Conservation (phyloP, 306 rosid genomes). For the Boehmeria nivea region DNA sequence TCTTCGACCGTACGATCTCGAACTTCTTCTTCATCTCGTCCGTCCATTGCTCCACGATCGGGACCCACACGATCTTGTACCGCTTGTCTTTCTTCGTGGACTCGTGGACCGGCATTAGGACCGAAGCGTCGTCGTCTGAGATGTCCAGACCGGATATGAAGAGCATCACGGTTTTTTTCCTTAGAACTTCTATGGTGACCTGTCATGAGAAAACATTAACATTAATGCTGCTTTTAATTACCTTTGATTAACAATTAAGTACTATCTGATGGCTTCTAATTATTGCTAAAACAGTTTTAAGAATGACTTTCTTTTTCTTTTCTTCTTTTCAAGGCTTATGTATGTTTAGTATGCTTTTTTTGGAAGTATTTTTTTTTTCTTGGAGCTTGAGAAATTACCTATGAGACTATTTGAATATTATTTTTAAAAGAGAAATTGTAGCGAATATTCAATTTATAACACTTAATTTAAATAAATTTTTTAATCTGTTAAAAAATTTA, state of each 20-base stretch:
- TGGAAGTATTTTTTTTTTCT: no score
- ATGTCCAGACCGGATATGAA: conserved; percentile 52
- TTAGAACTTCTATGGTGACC: conserved; percentile 52
- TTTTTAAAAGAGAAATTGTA: no score
- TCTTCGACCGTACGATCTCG: background rate
- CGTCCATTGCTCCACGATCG: conserved; percentile 20
- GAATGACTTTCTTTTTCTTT: no score
- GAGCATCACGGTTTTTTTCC: conserved; percentile 58
- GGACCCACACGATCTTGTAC: conserved; percentile 34
- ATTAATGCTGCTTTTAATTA: no score
- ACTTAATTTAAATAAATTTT: no score
- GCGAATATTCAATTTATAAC: no score
- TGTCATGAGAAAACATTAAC: conserved; percentile 11
- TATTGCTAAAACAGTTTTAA: no score
- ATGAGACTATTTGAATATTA: no score
- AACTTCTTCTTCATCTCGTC: conserved; percentile 9
- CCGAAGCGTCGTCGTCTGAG: conserved; percentile 28
- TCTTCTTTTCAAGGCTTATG: no score
- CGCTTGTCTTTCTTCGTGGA: conserved; percentile 1
- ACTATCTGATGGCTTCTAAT: background rate
- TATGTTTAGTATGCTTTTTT: no score
- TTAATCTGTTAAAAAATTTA: no score
- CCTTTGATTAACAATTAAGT: background rate
- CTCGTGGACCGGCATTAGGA: conserved; percentile 7
- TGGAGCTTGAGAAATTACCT: no score